phyloP scores from a whole-genome alignment of 257 asterid species.

The Rubia yunnanensis region DNA sequence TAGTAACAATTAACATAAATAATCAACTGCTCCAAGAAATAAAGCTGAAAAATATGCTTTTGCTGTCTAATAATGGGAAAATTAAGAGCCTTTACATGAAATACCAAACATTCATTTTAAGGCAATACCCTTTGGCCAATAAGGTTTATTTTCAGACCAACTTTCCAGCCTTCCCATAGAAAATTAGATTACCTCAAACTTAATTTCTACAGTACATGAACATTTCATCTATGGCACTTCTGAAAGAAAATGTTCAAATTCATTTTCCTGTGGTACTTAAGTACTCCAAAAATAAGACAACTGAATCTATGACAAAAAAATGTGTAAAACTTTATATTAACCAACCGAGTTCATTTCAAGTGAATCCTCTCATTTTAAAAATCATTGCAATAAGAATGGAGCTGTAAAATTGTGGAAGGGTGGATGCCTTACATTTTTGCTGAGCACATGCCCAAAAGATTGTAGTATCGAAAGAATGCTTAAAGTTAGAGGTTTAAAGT shows the following conservation, averaged over 20 bases:
- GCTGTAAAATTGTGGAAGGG: too few species aligned
- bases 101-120: not conserved
- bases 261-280: not conserved
- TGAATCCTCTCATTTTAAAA: too few species aligned
- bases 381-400: too few species aligned
- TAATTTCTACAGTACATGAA: not conserved
- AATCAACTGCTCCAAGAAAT: not conserved
- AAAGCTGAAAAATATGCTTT: not conserved
- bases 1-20: not conserved
- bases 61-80: not conserved
- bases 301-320: too few species aligned
- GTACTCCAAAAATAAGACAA: too few species aligned
- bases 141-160: not conserved
- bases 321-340: too few species aligned
- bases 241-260: not conserved
- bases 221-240: not conserved
- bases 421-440: too few species aligned
- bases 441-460: too few species aligned
- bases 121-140: conserved; percentile 1
- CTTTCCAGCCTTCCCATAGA: not conserved
- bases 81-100: not conserved
- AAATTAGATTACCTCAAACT: not conserved
- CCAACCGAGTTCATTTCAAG: too few species aligned
- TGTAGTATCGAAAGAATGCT: too few species aligned
- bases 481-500: too few species aligned